Evolutionary conservation across 225 moss, liverwort and hornwort genomes (phyloP).

Genomic region (Lunularia cruciata): DNA sequence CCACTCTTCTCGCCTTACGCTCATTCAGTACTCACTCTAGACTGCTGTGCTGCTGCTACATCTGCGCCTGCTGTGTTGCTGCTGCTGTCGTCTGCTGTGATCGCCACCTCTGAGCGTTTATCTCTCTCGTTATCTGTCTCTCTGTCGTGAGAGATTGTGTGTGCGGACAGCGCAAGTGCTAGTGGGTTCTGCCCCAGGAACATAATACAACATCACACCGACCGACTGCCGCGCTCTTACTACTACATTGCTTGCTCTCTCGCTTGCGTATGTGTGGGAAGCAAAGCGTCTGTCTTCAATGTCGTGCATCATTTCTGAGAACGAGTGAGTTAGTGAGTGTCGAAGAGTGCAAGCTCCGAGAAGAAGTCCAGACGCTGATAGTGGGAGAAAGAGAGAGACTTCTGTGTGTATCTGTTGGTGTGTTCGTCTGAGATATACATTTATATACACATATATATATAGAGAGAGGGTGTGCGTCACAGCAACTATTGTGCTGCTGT

Average conservation of each 20-base stretch:
- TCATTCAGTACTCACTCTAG: not conserved
- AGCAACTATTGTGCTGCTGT: not conserved
- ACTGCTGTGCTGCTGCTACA: not conserved
- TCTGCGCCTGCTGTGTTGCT: conserved; percentile 3
- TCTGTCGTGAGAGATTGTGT: not conserved
- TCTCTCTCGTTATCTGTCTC: conserved; percentile 11
- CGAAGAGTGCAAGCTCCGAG: not conserved
- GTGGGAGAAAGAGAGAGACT: too few relatives aligned
- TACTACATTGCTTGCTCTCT: conserved; percentile 1
- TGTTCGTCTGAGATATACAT: too few relatives aligned
- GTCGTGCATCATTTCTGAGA: conserved; percentile 1
- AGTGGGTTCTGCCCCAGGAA: conserved; percentile 2
- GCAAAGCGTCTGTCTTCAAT: not conserved
- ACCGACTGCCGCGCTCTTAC: not conserved
- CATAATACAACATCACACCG: too few relatives aligned
- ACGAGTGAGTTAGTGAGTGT: not conserved
- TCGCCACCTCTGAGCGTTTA: conserved; percentile 20
- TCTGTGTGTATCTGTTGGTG: too few relatives aligned
- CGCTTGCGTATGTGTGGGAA: not conserved
- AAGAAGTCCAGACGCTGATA: not conserved
- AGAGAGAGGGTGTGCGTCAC: not conserved
- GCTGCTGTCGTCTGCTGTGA: conserved; percentile 18
- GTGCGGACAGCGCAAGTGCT: conserved; percentile 4
- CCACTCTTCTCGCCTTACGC: conserved; percentile 13
- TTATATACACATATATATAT: too few relatives aligned